A percentile compares a stretch with the other conserved stretches of the same genome.
Evolutionary conservation across 2,329 filamentous ascomycete species (phyloP).

Genomic region (Dactylellina cionopaga): DNA sequence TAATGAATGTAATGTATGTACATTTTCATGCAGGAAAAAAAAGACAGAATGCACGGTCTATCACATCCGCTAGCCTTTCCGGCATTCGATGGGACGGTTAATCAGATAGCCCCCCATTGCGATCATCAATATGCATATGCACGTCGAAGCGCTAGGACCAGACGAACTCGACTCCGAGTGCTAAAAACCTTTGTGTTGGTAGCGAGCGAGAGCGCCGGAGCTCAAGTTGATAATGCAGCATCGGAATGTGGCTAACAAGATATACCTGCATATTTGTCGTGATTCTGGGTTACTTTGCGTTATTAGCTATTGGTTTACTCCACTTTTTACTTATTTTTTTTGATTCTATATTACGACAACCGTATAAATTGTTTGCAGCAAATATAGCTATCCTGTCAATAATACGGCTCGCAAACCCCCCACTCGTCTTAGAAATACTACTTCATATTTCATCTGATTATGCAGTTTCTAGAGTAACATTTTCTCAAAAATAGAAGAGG

Average conservation of each 20-base stretch:
- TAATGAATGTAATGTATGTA: slow-evolving; percentile 2
- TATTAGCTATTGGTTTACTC: background rate
- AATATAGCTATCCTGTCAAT: background rate
- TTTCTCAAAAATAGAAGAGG: background rate
- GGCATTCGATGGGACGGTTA: slow-evolving; percentile 1
- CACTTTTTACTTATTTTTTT: slow-evolving; percentile 12
- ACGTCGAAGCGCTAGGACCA: slow-evolving; percentile 34
- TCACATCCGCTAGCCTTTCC: slow-evolving; percentile 26
- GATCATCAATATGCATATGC: slow-evolving; percentile 42
- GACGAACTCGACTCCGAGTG: slow-evolving; percentile 13
- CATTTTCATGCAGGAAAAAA: slow-evolving; percentile 1
- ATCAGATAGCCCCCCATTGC: slow-evolving; percentile 5
- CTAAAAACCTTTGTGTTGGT: slow-evolving; percentile 30
- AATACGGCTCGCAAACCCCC: background rate
- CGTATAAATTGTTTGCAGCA: background rate
- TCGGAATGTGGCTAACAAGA: too few species aligned
- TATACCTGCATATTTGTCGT: too few species aligned
- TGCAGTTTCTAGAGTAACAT: background rate
- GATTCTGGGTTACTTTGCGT: too few species aligned
- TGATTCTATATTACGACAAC: background rate
- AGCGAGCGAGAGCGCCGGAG: slow-evolving; percentile 51
- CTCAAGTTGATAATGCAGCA: slow-evolving; percentile 18
- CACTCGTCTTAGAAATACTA: slow-evolving; percentile 13
- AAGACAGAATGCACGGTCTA: background rate
- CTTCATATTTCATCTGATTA: slow-evolving; percentile 13